phyloP scores from a whole-genome alignment of 805 yeast genomes.

The Jamesozyma rosinii region DNA sequence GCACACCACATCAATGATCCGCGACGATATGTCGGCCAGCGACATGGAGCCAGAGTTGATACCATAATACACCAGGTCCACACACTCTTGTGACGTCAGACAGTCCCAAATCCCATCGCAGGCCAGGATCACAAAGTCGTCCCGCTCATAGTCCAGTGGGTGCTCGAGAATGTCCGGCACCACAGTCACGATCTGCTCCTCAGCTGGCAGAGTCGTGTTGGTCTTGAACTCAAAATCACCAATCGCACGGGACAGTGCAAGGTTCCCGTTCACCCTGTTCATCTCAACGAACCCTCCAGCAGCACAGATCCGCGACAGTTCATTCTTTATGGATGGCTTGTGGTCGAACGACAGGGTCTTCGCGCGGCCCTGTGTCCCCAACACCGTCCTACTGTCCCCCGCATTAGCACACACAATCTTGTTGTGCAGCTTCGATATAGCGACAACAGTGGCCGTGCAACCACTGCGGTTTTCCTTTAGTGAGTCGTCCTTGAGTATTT shows the following conservation, averaged over 20 bases:
- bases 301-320: conserved; percentile 76
- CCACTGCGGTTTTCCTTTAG: conserved; percentile 81
- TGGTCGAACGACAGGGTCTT: conserved; percentile 80
- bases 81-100: conserved; percentile 82
- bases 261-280: conserved; percentile 93
- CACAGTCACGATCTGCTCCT: conserved; percentile 92
- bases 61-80: conserved; percentile 88
- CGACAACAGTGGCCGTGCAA: conserved; percentile 88
- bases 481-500: conserved; percentile 56
- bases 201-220: conserved; percentile 71
- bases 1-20: conserved; percentile 85
- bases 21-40: conserved; percentile 71
- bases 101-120: conserved; percentile 99
- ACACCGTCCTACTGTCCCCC: conserved; percentile 90
- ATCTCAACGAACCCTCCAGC: conserved; percentile 98
- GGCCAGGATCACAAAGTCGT: conserved; percentile 86
- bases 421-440: conserved; percentile 45
- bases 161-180: conserved; percentile 87
- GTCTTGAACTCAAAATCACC: conserved; percentile 70
- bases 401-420: conserved; percentile 76
- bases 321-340: conserved; percentile 91
- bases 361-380: conserved; percentile 73
- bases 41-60: conserved; percentile 53
- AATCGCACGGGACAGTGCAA: conserved; percentile 89
- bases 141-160: conserved; percentile 47